Evolutionary conservation across 2,329 filamentous ascomycete species (phyloP).

Genomic region (Pseudocercospora cruenta): DNA sequence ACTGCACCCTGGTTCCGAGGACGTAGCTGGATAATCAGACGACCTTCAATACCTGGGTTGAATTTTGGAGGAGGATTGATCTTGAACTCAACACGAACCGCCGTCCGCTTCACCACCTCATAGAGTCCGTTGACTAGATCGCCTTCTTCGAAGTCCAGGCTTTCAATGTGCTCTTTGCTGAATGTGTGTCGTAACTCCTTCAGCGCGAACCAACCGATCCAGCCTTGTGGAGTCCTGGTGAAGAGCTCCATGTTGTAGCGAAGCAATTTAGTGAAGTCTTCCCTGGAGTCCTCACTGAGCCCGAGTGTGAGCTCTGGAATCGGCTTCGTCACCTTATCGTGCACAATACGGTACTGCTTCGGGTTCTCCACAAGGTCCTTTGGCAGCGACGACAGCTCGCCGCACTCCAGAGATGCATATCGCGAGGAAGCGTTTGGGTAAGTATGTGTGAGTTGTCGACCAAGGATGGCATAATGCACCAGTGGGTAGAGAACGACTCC

Average conservation of each 20-base stretch:
- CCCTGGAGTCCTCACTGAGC: slow-evolving; percentile 15
- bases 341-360: slow-evolving; percentile 22
- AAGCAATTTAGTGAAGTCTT: slow-evolving; percentile 27
- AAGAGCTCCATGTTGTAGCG: slow-evolving; percentile 26
- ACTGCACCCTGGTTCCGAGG: slow-evolving; percentile 27
- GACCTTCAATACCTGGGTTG: slow-evolving; percentile 14
- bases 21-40: slow-evolving; percentile 23
- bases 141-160: slow-evolving; percentile 25
- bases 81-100: slow-evolving; percentile 23
- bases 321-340: slow-evolving; percentile 28
- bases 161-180: slow-evolving; percentile 24
- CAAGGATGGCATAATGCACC: slow-evolving; percentile 24
- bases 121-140: slow-evolving; percentile 30
- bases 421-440: slow-evolving; percentile 22
- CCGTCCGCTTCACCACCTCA: slow-evolving; percentile 25
- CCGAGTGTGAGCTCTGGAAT: slow-evolving; percentile 21
- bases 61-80: slow-evolving; percentile 7
- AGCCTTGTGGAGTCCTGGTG: slow-evolving; percentile 23
- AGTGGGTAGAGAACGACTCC: slow-evolving; percentile 25
- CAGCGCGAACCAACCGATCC: slow-evolving; percentile 22
- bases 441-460: slow-evolving; percentile 26
- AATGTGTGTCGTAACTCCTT: slow-evolving; percentile 23
- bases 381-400: slow-evolving; percentile 25
- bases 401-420: slow-evolving; percentile 25
- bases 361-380: slow-evolving; percentile 24